Percentiles rank a stretch among this genome's conserved stretches.
Conservation (phyloP, 768 basidiomycete genomes). For the Leccinum incarnatum region DNA sequence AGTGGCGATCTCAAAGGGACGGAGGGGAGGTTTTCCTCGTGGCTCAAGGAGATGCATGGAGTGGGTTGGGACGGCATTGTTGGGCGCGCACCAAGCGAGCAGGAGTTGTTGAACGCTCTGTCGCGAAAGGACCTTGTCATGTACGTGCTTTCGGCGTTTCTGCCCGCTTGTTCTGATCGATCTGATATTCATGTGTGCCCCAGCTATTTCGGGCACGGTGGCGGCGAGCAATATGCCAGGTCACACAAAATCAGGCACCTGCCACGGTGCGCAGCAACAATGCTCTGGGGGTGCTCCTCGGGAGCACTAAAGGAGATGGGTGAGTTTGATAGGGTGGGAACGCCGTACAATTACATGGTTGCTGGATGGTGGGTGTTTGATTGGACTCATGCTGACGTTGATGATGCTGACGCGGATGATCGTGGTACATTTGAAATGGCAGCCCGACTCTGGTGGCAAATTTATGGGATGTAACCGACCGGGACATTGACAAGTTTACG, state of each 20-base stretch:
- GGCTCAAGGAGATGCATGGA: slow-evolving; percentile 67
- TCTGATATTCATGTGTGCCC: background rate
- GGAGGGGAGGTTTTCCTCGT: slow-evolving; percentile 76
- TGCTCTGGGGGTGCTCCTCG: slow-evolving; percentile 99
- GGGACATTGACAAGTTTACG: slow-evolving; percentile 93
- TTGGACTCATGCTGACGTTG: background rate
- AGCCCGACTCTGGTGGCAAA: slow-evolving; percentile 94
- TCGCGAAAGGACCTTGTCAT: slow-evolving; percentile 79
- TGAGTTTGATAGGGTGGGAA: slow-evolving; percentile 89
- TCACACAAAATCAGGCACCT: slow-evolving; percentile 83
- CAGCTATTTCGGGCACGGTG: slow-evolving; percentile 97
- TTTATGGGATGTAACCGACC: slow-evolving; percentile 98
- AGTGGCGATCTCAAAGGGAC: slow-evolving; percentile 87
- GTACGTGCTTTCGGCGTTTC: slow-evolving; percentile 48
- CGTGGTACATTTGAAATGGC: slow-evolving; percentile 1
- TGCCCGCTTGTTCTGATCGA: background rate
- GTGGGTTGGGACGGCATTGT: slow-evolving; percentile 83
- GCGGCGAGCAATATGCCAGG: slow-evolving; percentile 90
- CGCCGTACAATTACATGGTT: slow-evolving; percentile 94
- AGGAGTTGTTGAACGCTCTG: slow-evolving; percentile 76
- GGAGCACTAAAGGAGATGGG: slow-evolving; percentile 87
- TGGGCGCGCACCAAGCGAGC: slow-evolving; percentile 76
- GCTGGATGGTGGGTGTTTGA: slow-evolving; percentile 82
- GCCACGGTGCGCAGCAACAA: slow-evolving; percentile 83
- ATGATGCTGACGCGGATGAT: background rate